These are phyloP conservation scores for Candida ipomoeae DNA, from an alignment of 805 yeast species.

Conservation along the genomic window DNA sequence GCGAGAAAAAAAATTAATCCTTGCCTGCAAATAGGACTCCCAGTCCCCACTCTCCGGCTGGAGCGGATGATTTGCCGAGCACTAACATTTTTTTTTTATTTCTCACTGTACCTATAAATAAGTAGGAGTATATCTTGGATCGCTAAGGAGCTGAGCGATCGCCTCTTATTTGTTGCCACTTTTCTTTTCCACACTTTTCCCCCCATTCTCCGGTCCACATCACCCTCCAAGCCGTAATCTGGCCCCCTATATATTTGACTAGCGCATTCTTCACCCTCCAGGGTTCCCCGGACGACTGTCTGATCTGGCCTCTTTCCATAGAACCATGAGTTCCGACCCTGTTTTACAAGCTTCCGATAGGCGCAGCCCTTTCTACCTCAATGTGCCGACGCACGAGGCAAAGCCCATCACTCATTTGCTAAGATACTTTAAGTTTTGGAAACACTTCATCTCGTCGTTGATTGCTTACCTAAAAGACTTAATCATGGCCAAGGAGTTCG, in stretches of 20 bases:
- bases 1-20: no score
- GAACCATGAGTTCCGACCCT: conserved; percentile 6
- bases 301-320: neutral
- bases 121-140: neutral
- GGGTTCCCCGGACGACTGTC: neutral
- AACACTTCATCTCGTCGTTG: conserved; percentile 35
- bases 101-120: neutral
- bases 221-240: no score
- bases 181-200: neutral
- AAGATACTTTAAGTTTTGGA: conserved; percentile 38
- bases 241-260: no score
- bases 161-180: neutral
- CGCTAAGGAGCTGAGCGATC: neutral
- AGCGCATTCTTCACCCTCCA: neutral
- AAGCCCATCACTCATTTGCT: conserved; percentile 39
- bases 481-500: conserved; percentile 44
- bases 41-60: neutral
- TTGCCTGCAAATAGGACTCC: neutral
- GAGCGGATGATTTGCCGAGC: neutral
- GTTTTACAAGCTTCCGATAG: conserved; percentile 32
- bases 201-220: neutral
- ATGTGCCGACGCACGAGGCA: conserved; percentile 36
- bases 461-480: conserved; percentile 40
- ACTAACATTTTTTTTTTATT: neutral
- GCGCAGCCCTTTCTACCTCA: conserved; percentile 35